These are phyloP conservation scores for Camellia oleifera DNA, from an alignment of 179 eudicot species.

Conservation along the genomic window DNA sequence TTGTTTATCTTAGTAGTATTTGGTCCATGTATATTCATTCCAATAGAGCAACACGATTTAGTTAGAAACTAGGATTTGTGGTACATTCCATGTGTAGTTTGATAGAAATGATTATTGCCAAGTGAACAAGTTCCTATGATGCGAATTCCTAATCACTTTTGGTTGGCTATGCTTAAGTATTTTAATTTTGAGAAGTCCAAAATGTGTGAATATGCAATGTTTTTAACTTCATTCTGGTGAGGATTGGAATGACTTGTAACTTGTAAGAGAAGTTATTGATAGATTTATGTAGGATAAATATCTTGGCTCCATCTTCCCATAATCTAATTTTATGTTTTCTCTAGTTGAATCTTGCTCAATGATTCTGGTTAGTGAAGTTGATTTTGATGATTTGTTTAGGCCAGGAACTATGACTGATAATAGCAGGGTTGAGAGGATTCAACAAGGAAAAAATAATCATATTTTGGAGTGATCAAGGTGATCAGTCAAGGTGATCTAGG, in stretches of 20 bases:
- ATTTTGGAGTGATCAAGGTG: neutral
- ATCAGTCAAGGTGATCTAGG: neutral
- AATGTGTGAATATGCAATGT: neutral
- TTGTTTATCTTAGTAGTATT: neutral
- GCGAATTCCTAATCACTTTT: neutral
- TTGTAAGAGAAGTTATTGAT: neutral
- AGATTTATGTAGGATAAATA: neutral
- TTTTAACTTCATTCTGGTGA: neutral
- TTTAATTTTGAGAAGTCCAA: neutral
- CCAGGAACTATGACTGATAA: neutral
- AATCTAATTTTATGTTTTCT: neutral
- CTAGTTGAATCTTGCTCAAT: neutral
- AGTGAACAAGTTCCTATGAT: neutral
- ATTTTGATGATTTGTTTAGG: neutral
- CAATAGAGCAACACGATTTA: neutral
- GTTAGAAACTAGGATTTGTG: neutral
- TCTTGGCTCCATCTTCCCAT: neutral
- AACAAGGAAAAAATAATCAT: neutral
- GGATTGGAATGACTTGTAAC: neutral
- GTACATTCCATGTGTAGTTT: neutral
- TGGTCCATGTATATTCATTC: neutral
- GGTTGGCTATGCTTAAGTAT: neutral
- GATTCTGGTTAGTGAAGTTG: neutral
- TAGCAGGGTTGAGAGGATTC: neutral
- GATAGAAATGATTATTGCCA: neutral